These are phyloP conservation scores for Dactylis glomerata DNA, from an alignment of 176 grass and related monocot species.

Conservation along the genomic window DNA sequence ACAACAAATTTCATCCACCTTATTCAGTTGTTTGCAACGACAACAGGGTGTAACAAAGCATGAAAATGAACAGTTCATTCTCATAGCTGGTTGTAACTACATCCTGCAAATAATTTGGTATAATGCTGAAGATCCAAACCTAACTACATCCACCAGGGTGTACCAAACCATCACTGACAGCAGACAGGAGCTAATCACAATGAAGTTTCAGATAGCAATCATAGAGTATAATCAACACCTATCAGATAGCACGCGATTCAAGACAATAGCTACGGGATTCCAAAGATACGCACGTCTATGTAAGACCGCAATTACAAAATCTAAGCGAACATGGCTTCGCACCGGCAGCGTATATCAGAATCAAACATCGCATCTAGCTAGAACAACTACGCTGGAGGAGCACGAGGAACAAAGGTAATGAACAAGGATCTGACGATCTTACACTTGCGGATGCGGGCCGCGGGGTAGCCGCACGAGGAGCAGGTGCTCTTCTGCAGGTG, in stretches of 20 bases:
- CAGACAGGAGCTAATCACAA: neutral
- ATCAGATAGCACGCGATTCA: neutral
- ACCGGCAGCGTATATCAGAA: neutral
- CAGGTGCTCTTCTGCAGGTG: constrained; percentile 96
- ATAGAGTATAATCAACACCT: neutral
- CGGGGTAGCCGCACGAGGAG: constrained; percentile 77
- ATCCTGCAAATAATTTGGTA: neutral
- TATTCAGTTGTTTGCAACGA: neutral
- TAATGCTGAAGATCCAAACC: neutral
- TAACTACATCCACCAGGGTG: too few species aligned
- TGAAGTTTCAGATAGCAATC: neutral
- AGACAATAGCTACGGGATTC: neutral
- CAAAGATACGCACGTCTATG: neutral
- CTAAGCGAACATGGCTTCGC: neutral
- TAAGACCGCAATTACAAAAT: neutral
- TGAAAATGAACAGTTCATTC: too few species aligned
- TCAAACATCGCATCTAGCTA: neutral
- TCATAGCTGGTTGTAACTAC: neutral
- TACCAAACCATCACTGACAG: too few species aligned
- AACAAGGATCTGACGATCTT: neutral
- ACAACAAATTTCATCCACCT: neutral
- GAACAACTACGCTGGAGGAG: neutral
- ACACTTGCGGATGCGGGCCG: constrained; percentile 98
- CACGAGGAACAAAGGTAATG: neutral
- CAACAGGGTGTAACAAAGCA: neutral